phyloP scores from a whole-genome alignment of 257 asterid genomes.

The Solanum paucissectum region DNA sequence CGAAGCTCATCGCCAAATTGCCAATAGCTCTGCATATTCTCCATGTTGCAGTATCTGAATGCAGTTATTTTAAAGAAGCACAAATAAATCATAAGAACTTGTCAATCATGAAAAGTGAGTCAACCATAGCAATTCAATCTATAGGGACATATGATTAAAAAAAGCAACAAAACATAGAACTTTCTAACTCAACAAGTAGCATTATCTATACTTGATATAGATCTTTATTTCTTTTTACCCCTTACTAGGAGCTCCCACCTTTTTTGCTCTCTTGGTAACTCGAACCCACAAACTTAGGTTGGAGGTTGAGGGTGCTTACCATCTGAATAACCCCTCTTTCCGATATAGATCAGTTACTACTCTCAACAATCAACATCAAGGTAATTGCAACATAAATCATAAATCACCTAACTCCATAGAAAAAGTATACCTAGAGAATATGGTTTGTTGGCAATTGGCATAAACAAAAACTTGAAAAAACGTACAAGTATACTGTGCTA shows the following conservation, averaged over 20 bases:
- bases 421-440: neutral
- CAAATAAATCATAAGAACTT: neutral
- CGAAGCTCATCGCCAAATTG: conserved; percentile 92
- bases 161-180: neutral
- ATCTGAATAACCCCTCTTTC: neutral
- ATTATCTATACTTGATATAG: neutral
- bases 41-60: conserved; percentile 42
- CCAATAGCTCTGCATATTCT: conserved; percentile 64
- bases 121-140: neutral
- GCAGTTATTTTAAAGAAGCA: neutral
- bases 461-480: neutral
- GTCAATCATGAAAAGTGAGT: neutral
- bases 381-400: neutral
- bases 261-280: neutral
- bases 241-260: neutral
- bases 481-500: neutral
- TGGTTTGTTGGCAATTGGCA: neutral
- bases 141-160: neutral
- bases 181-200: neutral
- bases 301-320: neutral
- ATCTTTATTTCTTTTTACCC: neutral
- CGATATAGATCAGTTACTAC: neutral
- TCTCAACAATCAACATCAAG: neutral
- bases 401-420: neutral
- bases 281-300: neutral